phyloP scores from a whole-genome alignment of 2,329 filamentous ascomycete species.

The Aspergillus glaucus region DNA sequence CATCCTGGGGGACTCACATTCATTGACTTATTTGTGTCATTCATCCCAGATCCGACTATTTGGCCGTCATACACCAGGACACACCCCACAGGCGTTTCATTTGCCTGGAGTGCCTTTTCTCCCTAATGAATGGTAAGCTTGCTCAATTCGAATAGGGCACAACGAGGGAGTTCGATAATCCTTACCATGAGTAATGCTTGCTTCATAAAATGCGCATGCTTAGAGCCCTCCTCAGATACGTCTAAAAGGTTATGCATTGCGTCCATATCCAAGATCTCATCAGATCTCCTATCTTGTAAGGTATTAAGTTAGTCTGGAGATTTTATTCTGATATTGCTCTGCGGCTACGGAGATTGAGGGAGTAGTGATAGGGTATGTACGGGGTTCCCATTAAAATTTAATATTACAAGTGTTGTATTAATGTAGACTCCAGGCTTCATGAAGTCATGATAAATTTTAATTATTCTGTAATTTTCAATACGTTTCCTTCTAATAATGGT shows the following conservation, averaged over 20 bases:
- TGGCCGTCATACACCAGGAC: conserved; percentile 76
- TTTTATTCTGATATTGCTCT: neutral
- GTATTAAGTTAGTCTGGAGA: neutral
- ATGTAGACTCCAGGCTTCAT: no score
- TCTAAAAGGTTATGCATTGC: neutral
- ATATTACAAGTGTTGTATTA: neutral
- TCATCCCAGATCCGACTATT: conserved; percentile 87
- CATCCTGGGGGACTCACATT: conserved; percentile 41
- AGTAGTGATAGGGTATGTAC: neutral
- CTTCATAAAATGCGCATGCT: conserved; percentile 65
- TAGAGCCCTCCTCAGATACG: conserved; percentile 5
- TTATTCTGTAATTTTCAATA: no score
- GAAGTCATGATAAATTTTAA: no score
- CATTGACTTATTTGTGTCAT: conserved; percentile 87
- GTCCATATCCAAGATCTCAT: neutral
- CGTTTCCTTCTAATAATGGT: no score
- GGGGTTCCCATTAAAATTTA: neutral
- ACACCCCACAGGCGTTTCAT: conserved; percentile 95
- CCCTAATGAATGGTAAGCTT: conserved; percentile 51
- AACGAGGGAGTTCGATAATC: conserved; percentile 2
- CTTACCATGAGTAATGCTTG: conserved; percentile 78
- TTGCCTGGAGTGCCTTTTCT: conserved; percentile 71
- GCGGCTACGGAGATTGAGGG: neutral
- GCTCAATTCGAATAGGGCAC: neutral
- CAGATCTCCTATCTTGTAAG: no score